Evolutionary conservation across 768 basidiomycete species (phyloP), one percentile per base, ranked within the genome.

Genomic region (Suillus variegatus): DNA sequence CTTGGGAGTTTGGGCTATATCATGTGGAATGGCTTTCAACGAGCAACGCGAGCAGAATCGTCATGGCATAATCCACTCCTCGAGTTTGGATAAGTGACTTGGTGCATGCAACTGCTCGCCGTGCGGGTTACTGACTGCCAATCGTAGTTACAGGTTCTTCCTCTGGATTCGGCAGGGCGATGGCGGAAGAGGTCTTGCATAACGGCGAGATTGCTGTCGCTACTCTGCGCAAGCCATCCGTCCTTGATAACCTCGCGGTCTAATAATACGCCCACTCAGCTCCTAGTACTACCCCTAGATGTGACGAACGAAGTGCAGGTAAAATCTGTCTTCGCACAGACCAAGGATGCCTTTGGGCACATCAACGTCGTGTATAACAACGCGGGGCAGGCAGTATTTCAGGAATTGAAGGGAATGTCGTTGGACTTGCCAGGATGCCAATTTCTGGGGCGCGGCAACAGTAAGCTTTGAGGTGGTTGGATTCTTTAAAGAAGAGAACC

Each of bases 321-420:
- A 32, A 51, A 54, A 1, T 62, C 55, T 22, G 68, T 63, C 6
- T 75, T 79, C 49, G 62, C 68, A 28, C 56, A 51, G 3, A 66
- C 72, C 10, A 69, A 69, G 44, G 55, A 41, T 4, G 63, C 70
- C 51, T 79, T 79, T 66, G 74, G 74, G 14, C 71, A 74, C 6
- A 36, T 79, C 16, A 77, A 79, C 49, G 70, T 76, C 38, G 73
- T 79, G 14, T 71, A 74, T 61, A 79, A 77, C 68, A 79, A 79
- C 18, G 78, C 77, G 0, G 77, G 67, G 7, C 71, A 69, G 40
- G 70, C 57, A 2, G n/a, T 70, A 36, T 61, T 64, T 16, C 65
- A 69, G 10, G 74, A 78, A 49, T 69, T 76, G 13, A 77, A 78
- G 56, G 60, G 60, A 12, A 68, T 69, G 13, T 68, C 61, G 10